Base-by-base conservation (phyloP, 2,329 filamentous ascomycete species). In the Emergomyces africanus region DNA sequence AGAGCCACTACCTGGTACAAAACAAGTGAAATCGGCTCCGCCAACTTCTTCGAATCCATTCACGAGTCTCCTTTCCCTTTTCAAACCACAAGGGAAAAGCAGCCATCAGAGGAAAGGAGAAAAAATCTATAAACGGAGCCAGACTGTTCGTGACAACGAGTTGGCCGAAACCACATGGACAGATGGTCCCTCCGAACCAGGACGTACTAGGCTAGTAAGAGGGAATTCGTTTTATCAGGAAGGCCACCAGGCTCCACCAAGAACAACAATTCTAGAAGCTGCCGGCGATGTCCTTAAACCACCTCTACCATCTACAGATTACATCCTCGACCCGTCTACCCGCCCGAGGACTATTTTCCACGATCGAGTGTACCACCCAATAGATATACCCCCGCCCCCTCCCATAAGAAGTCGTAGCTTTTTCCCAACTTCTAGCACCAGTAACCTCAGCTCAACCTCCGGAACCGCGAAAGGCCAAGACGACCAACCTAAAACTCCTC, bases 261-360 rank as follows among this genome's bases (percentile, higher is more conserved):
- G 84, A 66, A 97, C 94, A 0, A 95, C 89, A 0, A 88, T 99
- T 63, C 95, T 99, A 61, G 94, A 99, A 74, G 91, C 92, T 4
- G 94, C 94, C 0, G 89, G 90, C 12, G 92, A 99, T 71, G 77
- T 99, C 2, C 81, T 99, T 46, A 95, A 92, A 70, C 94, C 94
- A 5, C 92, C 90, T 54, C 75, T 97, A 39, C 92, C 94, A 18
- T 82, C 88, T 0, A 78, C 83, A 2, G 86, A 90, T 50, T 99
- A 90, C 72, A 78, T 99, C 42, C 82, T 91, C 57, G 88, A 97
- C 66, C 92, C 94, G 8, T 80, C 85, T 1, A 86, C 83, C 56
- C 86, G 94, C 18, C 85, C 90, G 0, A 83, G 90, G 53, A 92
- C 92, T 1, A 99, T 99, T 61, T 97, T 97, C 73, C 94, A 99